phyloP scores from a whole-genome alignment of 1,284 basidiomycete species.

The Abortiporus biennis region DNA sequence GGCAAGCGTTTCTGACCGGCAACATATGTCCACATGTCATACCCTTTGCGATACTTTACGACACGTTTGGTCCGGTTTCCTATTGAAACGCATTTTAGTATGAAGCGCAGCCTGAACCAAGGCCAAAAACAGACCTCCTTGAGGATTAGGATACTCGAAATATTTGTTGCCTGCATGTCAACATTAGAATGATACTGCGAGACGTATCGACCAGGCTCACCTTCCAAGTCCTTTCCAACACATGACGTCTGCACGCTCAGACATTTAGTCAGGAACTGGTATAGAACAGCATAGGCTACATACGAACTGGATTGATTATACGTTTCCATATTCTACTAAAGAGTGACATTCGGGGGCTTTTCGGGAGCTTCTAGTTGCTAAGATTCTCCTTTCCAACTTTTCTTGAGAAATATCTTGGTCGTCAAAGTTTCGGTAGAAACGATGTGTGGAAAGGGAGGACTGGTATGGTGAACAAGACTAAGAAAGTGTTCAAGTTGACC shows the following conservation, averaged over 20 bases:
- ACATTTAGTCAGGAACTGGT: background rate
- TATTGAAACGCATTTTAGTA: conserved; percentile 9
- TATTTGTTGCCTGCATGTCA: conserved; percentile 20
- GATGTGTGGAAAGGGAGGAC: too few species aligned
- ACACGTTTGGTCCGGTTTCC: conserved; percentile 21
- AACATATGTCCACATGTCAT: conserved; percentile 24
- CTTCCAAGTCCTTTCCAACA: conserved; percentile 24
- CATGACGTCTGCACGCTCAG: conserved; percentile 16
- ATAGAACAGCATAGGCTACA: background rate
- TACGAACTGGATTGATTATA: conserved; percentile 20
- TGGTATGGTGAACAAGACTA: too few species aligned
- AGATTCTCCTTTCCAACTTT: too few species aligned
- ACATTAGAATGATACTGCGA: background rate
- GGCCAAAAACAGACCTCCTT: conserved; percentile 17
- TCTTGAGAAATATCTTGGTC: too few species aligned
- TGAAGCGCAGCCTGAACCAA: too few species aligned
- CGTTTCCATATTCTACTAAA: conserved; percentile 16
- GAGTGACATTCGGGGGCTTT: too few species aligned
- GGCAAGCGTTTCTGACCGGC: conserved; percentile 19
- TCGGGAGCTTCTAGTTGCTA: too few species aligned
- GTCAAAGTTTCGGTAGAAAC: too few species aligned
- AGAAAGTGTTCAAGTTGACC: too few species aligned
- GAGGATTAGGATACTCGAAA: conserved; percentile 22
- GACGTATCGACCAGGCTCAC: conserved; percentile 9
- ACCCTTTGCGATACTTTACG: conserved; percentile 24